Evolutionary conservation across 306 rosid genomes (phyloP).

Genomic region (Canavalia gladiata): DNA sequence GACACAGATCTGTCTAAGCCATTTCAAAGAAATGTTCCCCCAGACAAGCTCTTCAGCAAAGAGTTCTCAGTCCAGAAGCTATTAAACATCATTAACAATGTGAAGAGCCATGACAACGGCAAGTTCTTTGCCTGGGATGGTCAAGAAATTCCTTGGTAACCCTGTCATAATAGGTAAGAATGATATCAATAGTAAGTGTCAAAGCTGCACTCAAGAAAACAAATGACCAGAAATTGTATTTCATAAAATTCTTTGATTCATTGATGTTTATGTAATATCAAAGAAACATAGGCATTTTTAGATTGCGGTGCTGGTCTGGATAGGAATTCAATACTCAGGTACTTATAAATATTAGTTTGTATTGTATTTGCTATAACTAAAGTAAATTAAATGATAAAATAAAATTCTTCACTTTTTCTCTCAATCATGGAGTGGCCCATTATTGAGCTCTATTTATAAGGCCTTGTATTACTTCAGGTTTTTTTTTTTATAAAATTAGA

Average conservation of each 20-base stretch:
- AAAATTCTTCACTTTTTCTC: background rate
- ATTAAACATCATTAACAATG: constrained; percentile 68
- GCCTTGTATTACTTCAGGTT: background rate
- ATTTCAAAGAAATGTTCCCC: constrained; percentile 86
- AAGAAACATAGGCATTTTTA: background rate
- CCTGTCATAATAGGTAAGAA: constrained; percentile 33
- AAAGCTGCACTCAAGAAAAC: constrained; percentile 11
- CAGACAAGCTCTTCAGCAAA: constrained; percentile 81
- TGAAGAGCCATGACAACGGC: constrained; percentile 80
- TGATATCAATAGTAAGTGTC: background rate
- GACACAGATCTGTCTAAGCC: constrained; percentile 97
- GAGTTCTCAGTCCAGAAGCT: constrained; percentile 87
- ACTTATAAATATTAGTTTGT: background rate
- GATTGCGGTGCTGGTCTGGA: background rate
- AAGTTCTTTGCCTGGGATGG: constrained; percentile 98
- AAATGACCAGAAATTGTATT: constrained; percentile 21
- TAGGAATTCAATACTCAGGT: background rate
- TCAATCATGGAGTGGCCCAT: background rate
- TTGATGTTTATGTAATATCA: constrained; percentile 29
- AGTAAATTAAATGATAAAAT: background rate
- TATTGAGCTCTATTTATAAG: background rate
- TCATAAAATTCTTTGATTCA: constrained; percentile 44
- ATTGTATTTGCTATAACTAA: background rate
- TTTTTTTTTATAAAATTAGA: background rate
- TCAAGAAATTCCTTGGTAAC: constrained; percentile 95